phyloP scores from a whole-genome alignment of 1,139 yeast genomes.

The Lodderomyces jiufengensis region DNA sequence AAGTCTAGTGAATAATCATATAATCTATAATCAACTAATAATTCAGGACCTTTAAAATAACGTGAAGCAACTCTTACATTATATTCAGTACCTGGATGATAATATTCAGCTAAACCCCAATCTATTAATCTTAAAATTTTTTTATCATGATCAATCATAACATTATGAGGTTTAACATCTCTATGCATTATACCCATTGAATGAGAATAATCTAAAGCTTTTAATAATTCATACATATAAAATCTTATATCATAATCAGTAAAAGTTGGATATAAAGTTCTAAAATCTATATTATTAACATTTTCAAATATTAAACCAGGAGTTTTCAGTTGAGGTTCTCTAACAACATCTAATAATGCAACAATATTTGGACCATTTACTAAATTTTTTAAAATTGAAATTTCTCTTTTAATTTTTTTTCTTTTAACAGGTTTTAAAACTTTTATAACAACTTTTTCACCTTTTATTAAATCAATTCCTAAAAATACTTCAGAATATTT shows the following conservation, averaged over 20 bases:
- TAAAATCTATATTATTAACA: slow-evolving; percentile 85
- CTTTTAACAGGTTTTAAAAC: slow-evolving; percentile 96
- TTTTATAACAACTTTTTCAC: slow-evolving; percentile 70
- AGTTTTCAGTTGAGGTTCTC: slow-evolving; percentile 87
- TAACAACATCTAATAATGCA: slow-evolving; percentile 76
- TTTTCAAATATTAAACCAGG: slow-evolving; percentile 93
- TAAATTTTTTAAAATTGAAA: slow-evolving; percentile 84
- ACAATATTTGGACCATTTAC: slow-evolving; percentile 86
- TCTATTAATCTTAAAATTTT: slow-evolving; percentile 79
- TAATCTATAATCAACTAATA: slow-evolving; percentile 86
- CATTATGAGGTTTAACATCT: slow-evolving; percentile 97
- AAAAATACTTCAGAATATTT: slow-evolving; percentile 48
- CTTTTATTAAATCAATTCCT: slow-evolving; percentile 32
- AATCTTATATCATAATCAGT: slow-evolving; percentile 77
- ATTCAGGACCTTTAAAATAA: slow-evolving; percentile 96
- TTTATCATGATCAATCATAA: slow-evolving; percentile 90
- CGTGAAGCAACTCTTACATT: slow-evolving; percentile 98
- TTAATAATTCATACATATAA: slow-evolving; percentile 84
- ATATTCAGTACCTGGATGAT: slow-evolving; percentile 91
- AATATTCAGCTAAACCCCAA: slow-evolving; percentile 98
- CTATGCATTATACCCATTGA: slow-evolving; percentile 98
- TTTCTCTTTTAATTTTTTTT: slow-evolving; percentile 94
- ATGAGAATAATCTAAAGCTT: slow-evolving; percentile 90
- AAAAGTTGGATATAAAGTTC: slow-evolving; percentile 88
- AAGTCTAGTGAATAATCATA: slow-evolving; percentile 93